phyloP scores from a whole-genome alignment of 176 grass and related monocot species.

The Rhynchospora breviuscula region DNA sequence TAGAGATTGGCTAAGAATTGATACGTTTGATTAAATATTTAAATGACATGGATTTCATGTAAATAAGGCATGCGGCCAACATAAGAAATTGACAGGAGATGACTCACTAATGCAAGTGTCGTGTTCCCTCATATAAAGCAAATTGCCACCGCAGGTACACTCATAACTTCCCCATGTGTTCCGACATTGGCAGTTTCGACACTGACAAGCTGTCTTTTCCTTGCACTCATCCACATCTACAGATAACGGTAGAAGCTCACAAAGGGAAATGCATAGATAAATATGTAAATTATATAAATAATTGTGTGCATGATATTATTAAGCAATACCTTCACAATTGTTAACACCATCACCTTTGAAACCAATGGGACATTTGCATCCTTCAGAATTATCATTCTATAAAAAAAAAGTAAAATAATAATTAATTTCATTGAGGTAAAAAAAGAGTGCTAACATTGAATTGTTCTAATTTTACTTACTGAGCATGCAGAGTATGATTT shows the following conservation, averaged over 20 bases:
- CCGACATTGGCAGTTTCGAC: slow-evolving; percentile 64
- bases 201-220: slow-evolving; percentile 55
- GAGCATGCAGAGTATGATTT: slow-evolving; percentile 74
- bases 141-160: slow-evolving; percentile 63
- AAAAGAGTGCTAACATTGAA: slow-evolving; percentile 5
- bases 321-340: slow-evolving; percentile 58
- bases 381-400: slow-evolving; percentile 63
- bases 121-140: slow-evolving; percentile 86
- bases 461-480: slow-evolving; percentile 45
- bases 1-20: not conserved
- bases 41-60: not conserved
- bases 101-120: slow-evolving; percentile 90
- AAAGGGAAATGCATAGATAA: not conserved
- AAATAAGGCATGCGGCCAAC: not conserved
- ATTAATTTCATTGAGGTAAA: slow-evolving; percentile 11
- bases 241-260: slow-evolving; percentile 1
- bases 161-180: slow-evolving; percentile 96
- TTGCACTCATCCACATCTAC: slow-evolving; percentile 92
- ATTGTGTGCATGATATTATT: slow-evolving; percentile 7
- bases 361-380: slow-evolving; percentile 75
- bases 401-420: slow-evolving; percentile 3
- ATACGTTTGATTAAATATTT: not conserved
- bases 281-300: not conserved
- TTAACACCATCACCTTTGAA: slow-evolving; percentile 66
- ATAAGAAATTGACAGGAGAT: slow-evolving; percentile 9